Base-by-base conservation (phyloP, 2,329 filamentous ascomycete genomes). In the Penicillium sp. region DNA sequence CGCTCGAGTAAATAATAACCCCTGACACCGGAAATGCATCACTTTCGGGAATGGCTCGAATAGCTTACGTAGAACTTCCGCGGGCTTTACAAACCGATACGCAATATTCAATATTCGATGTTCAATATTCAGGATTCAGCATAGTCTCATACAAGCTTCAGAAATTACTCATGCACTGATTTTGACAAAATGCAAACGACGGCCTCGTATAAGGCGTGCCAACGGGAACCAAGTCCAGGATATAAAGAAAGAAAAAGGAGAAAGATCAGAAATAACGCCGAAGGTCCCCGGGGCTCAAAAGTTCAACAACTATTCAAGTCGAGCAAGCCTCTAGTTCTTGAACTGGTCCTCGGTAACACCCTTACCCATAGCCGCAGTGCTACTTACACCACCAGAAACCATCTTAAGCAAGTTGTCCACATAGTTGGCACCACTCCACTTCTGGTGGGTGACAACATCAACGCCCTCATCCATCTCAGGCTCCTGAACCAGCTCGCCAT, bases 271-370 rank as follows among this genome's bases (percentile, higher is more conserved):
- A 23, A 18, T 31, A 26, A 55, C 43, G 49, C 53, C 53, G 53
- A 48, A 50, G 7, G 11, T 40, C 37, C 37, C 29, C 18, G 14
- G 37, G 37, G 18, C 37, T 40, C 26, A 43, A 25, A 49, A 25
- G 14, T 33, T 54, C 51, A 55, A 45, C 53, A 58, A 53, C 50
- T 57, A 49, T 48, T 55, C 56, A 60, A 41, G 43, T 29, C 33
- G 2, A 25, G n/a, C 14, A n/a, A 22, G 29, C 7, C 14, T 33
- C 27, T 45, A 51, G 49, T 51, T 31, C 42, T 92, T 88, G 76
- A 99, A 99, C 78, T 99, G 94, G 69, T 97, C 92, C 81, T 99
- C 94, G 1, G 94, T 99, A 56, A 99, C 94, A 56, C 94, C 94
- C 79, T 92, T 90, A 31, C 93, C 94, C 94, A 99, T 99, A 20